Evolutionary conservation across 768 basidiomycete genomes (phyloP), one percentile per base, ranked within the genome.

Genomic region (Sistotremastrum niveocremeum): DNA sequence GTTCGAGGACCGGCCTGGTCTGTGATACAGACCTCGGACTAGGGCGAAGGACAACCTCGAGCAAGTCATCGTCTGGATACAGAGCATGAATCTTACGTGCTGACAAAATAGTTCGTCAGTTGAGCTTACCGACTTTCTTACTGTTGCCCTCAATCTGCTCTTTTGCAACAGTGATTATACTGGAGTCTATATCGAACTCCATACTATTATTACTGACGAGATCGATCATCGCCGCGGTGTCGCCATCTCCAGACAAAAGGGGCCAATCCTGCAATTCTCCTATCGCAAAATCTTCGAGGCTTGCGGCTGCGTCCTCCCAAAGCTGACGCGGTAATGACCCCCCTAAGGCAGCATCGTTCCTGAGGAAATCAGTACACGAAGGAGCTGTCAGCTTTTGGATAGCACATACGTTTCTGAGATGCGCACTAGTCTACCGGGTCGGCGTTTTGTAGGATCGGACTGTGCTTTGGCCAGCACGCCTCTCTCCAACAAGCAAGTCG

Each of bases 201-300:
- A 86, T 71, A 66, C 81, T 80, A 49, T 79, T 72, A 48, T 86
- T 80, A 0, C 89, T 91, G n/a, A 81, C 76, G n/a, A 89, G 66
- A 49, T 86, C 74, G 33, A 89, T 64, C 49, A 94, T 61, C 0
- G 80, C 75, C 9, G 84, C 82, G 42, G 78, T 68, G 52, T 91
- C 86, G 6, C 91, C 89, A 52, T 89, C 88, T 3, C 76, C 76
- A 3, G 86, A 77, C 32, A 82, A 65, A 40, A 88, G 58, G 0
- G 85, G 76, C 90, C 91, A 95, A 46, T 82, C 78, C 40, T 77
- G 72, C 73, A 77, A 83, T 2, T 64, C 67, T 5, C 70, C 65
- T 37, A 69, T 68, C 29, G 61, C 54, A 28, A 72, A 68, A 9
- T 76, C 61, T 4, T 79, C 76, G 46, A 84, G 78, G 34, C 86